Conservation (phyloP, 192 early-diverging fungal species). For the Pilaira anomala region DNA sequence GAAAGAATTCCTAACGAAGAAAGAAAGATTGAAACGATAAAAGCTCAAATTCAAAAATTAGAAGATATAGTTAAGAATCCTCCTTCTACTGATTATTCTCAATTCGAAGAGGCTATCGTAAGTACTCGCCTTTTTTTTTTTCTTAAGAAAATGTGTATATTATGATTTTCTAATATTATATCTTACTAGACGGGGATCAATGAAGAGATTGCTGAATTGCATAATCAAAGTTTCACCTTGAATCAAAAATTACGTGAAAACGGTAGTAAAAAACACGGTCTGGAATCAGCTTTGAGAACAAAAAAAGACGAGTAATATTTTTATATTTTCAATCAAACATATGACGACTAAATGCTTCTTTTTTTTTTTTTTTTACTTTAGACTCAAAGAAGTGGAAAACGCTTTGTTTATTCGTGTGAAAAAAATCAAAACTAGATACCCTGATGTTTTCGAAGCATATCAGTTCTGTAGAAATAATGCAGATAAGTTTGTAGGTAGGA, state of each 20-base stretch:
- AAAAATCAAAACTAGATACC: conserved; percentile 43
- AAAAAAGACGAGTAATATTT: not conserved
- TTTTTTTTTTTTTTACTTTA: conserved; percentile 18
- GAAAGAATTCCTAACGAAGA: not conserved
- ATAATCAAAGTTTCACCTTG: not conserved
- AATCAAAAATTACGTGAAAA: conserved; percentile 19
- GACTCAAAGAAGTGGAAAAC: conserved; percentile 60
- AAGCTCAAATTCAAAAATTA: conserved; percentile 28
- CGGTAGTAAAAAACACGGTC: conserved; percentile 13
- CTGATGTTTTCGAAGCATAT: conserved; percentile 57
- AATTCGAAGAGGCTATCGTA: conserved; percentile 37
- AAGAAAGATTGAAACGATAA: conserved; percentile 27
- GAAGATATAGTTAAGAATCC: conserved; percentile 29
- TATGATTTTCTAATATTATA: conserved; percentile 4
- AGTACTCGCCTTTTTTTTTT: conserved; percentile 1
- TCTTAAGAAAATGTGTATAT: too few species aligned
- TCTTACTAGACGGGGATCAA: not conserved
- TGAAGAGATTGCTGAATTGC: not conserved
- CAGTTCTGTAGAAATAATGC: conserved; percentile 70
- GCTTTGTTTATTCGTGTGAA: conserved; percentile 51
- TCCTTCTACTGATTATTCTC: conserved; percentile 23
- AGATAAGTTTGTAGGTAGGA: conserved; percentile 57
- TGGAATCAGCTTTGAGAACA: conserved; percentile 18
- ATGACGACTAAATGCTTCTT: too few species aligned
- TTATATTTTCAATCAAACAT: not conserved